Base-by-base conservation (phyloP, 2,329 filamentous ascomycete species). In the Diaporthe aspalathi region DNA sequence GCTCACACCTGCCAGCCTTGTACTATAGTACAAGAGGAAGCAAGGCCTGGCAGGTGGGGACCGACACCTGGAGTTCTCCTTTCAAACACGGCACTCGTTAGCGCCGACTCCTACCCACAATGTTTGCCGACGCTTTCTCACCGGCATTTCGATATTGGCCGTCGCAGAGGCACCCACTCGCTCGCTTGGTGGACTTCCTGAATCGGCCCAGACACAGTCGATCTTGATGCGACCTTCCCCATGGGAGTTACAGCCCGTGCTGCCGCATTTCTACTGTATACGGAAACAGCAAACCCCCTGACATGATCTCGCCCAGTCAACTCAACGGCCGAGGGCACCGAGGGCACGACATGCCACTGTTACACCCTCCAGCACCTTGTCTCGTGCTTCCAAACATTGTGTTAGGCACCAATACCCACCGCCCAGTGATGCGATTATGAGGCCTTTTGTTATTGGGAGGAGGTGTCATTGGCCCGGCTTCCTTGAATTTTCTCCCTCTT, bases 141-240 rank as follows among this genome's bases (percentile, higher is more conserved):
- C 60, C 60, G 60, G 60, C 60, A 63, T n/a, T 63, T 63, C 60
- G 60, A 63, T 43, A 32, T 35, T 35, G 29, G 49, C 27, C 43
- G 43, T 32, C 38, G 57, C 57, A 49, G 57, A 32, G 40, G 57
- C 57, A 27, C 43, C 60, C 60, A 49, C 60, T 47, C 43, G 8
- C 12, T 14, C 60, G 8, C 45, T 24, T 60, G 29, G 32, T 24
- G 20, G 52, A 11, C 22, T 62, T 62, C 22, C 65, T 50, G 60
- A 45, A 71, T 47, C 65, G 40, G 56, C 63, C 14, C 45, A 53
- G 60, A 45, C 32, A 54, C 24, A 45, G 35, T 43, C 35, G 47
- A 62, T 52, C 22, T 71, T 32, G 52, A 71, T 71, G 70, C 49
- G 66, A 71, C 70, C 70, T 71, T 68, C 70, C 70, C 11, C 45